Percentiles rank a stretch among this genome's conserved stretches.
phyloP scores from a whole-genome alignment of 1,284 basidiomycete species.

The Puccinia brachypodii region DNA sequence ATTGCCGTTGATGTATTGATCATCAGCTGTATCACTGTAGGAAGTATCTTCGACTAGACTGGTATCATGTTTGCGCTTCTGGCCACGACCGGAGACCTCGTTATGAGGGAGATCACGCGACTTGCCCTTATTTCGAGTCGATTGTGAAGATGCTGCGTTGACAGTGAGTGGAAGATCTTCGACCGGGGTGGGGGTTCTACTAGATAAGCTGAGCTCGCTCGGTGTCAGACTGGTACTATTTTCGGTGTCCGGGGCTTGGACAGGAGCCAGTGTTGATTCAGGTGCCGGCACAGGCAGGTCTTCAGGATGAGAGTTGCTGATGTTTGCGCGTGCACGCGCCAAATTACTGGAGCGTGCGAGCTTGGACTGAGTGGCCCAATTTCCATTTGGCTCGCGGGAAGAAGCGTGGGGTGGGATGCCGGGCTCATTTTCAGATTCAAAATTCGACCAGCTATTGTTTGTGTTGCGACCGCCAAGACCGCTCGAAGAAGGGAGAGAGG shows the following conservation, averaged over 20 bases:
- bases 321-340: slow-evolving; percentile 24
- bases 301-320: slow-evolving; percentile 22
- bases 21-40: slow-evolving; percentile 54
- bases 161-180: slow-evolving; percentile 55
- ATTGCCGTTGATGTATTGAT: slow-evolving; percentile 56
- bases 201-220: slow-evolving; percentile 52
- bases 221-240: slow-evolving; percentile 49
- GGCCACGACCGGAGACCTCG: slow-evolving; percentile 49
- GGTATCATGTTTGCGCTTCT: slow-evolving; percentile 51
- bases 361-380: slow-evolving; percentile 30
- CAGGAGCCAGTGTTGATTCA: not conserved
- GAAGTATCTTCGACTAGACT: slow-evolving; percentile 50
- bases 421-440: slow-evolving; percentile 34
- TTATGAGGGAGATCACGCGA: slow-evolving; percentile 43
- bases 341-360: slow-evolving; percentile 32
- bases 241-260: not conserved
- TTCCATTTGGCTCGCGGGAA: slow-evolving; percentile 2
- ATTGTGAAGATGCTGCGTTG: slow-evolving; percentile 52
- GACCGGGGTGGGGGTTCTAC: slow-evolving; percentile 54
- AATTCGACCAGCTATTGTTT: slow-evolving; percentile 45
- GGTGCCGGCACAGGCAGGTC: slow-evolving; percentile 28
- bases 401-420: slow-evolving; percentile 1
- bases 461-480: slow-evolving; percentile 32
- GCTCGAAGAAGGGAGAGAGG: slow-evolving; percentile 20
- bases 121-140: slow-evolving; percentile 49